Evolutionary conservation across 129 eudicot genomes (phyloP), one percentile per base, ranked within the genome.

Genomic region (Erigeron canadensis): DNA sequence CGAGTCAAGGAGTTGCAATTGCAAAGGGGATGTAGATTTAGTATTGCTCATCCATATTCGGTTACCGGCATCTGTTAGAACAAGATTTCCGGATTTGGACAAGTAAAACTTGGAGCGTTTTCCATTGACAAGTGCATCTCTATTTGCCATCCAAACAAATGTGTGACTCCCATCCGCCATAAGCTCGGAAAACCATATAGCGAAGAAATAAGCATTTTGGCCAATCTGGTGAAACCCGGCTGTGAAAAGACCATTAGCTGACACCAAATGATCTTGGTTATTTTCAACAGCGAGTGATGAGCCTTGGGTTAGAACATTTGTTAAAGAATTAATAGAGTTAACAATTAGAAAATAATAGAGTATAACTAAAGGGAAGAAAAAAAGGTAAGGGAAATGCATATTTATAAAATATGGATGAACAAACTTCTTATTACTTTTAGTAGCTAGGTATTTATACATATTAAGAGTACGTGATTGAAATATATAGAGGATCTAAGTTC

Each of bases 141-240:
- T 53, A 39, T 85, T 81, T 2, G 82, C 84, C 75, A 67, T 85
- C 89, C 89, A 85, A 62, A 63, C 42, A 13, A 71, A 42, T 15
- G 75, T 71, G 4, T 40, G 54, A 19, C 15, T 13, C 40, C 66
- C 75, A 42, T 71, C 66, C 2, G 21, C 19, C 23, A n/a, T 71
- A 11, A 55, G 75, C 23, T 69, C 9, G 8, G 82, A 45, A 65
- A 56, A 83, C 91, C 91, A 80, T 43, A 86, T 67, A 0, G 84
- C 70, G 9, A 83, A 86, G 28, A 10, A 60, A 22, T 66, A 86
- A 7, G 87, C 84, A 61, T 86, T 83, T 9, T 60, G 50, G 5
- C 87, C 84, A 28, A 77, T 65, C 8, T 13, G 15, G 43, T 80
- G 54, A 64, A 86, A 86, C 21, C 87, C 90, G 2, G 83, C 83